Base-by-base conservation (phyloP, 2,329 filamentous ascomycete genomes). In the Diaporthe vaccinii region DNA sequence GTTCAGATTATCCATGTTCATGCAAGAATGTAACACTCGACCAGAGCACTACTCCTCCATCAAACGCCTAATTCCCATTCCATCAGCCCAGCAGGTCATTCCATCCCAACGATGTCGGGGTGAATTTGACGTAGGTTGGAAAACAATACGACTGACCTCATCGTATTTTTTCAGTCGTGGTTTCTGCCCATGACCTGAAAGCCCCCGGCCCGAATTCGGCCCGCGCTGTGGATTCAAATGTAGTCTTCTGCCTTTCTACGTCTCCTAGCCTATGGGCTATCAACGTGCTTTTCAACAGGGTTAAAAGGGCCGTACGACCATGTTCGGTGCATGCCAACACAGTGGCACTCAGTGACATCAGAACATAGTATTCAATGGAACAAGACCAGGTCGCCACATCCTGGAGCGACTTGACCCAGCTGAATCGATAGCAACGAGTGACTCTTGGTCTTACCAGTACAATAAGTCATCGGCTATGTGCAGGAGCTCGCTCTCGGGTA, bases 1-100 rank as follows among this genome's bases (percentile, higher is more conserved):
- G 6, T 39, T 25, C 14, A n/a, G 28, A 67, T 67, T 34, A 15
- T 20, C 41, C 44, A 17, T 34, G 17, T n/a, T 49, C 28, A 67
- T 67, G 41, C 41, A 67, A 67, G 22, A 2, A 41, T 41, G 61
- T 67, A 8, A 20, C 61, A 67, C 28, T 67, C 61, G 5, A 67
- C 41, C 41, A 67, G 17, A 67, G 28, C 20, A 22, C 3, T 34
- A 31, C 41, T 34, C 20, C 17, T 15, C 17, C 10, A n/a, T 10
- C 17, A 34, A 25, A n/a, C 28, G 17, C 20, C 41, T 67, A 20
- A 49, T 49, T 44, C 12, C 10, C 20, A 49, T 49, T n/a, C 17
- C 9, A n/a, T 49, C 17, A 4, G 20, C 12, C 20, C 22, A 34
- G 61, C 28, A 49, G 20, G 41, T n/a, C 17, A 17, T 49, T 34